Evolutionary conservation across 129 eudicot genomes (phyloP), one percentile per base, ranked within the genome.

Genomic region (Artemisia argyi): DNA sequence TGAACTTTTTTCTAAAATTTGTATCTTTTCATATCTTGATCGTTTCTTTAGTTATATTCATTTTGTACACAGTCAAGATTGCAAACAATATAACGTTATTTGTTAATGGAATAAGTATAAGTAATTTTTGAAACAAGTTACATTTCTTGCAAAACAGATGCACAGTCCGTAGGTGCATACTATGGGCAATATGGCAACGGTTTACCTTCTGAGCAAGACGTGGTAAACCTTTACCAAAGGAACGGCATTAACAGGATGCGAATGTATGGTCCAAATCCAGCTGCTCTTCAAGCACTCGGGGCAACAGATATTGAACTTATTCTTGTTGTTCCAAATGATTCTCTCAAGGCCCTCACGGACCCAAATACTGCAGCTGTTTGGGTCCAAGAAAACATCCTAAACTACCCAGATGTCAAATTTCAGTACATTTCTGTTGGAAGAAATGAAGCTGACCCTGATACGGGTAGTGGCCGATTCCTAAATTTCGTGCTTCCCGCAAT

Each of bases 401-500:
- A 30, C 5, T 30, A 30, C 5, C 5, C 35, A 30, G 6, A 30
- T 30, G 35, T 30, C 50, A 73, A 17, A 0, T 61, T 73, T 49
- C 77, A 61, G 1, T 73, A 73, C 69, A 61, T 73, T 17, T 26
- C 69, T 3, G 77, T 73, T 14, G 77, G 77, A 61, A 61, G 30
- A 30, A 30, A 73, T 16, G 69, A 73, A 61, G 69, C 50, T 11
- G 69, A 60, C 26, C 69, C 69, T 9, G 26, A 62, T 32, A 35
- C 26, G 0, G 61, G 4, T 1, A 73, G 13, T 4, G 1, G 17
- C 5, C 71, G 14, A 15, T 4, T 30, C 35, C 35, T 30, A 30
- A 30, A 30, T 30, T 74, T 55, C 4, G 73, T 68, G 16, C 82
- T 76, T 50, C 83, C 82, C 0, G 86, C 89, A 26, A 81, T 85